phyloP scores from a whole-genome alignment of 1,284 basidiomycete species.

The Apiotrichum mycotoxinovorans region DNA sequence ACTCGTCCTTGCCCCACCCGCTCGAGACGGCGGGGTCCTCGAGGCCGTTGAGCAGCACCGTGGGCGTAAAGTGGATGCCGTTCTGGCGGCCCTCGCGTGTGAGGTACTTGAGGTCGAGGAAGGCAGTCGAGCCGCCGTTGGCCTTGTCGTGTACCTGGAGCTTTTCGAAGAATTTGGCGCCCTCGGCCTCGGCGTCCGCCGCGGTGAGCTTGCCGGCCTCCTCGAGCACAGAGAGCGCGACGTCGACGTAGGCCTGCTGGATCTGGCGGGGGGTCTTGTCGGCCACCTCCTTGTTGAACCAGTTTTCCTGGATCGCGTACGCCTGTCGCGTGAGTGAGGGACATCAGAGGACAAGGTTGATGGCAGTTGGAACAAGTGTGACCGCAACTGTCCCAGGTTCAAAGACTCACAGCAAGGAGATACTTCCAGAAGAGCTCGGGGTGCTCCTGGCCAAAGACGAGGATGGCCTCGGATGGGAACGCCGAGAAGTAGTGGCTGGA shows the following conservation, averaged over 20 bases:
- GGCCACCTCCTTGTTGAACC: conserved; percentile 64
- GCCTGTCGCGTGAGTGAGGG: conserved; percentile 53
- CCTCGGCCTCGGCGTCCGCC: conserved; percentile 31
- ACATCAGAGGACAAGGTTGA: conserved; percentile 4
- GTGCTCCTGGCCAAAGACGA: conserved; percentile 68
- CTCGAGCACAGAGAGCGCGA: conserved; percentile 45
- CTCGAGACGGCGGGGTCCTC: conserved; percentile 74
- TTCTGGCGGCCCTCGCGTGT: conserved; percentile 88
- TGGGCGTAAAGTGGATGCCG: conserved; percentile 86
- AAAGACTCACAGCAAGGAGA: conserved; percentile 59
- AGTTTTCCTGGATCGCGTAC: conserved; percentile 70
- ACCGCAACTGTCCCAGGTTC: not conserved
- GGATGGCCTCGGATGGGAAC: conserved; percentile 72
- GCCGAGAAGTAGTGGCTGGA: conserved; percentile 68
- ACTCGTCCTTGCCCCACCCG: conserved; percentile 77
- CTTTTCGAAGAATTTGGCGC: conserved; percentile 36
- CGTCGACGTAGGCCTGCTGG: conserved; percentile 42
- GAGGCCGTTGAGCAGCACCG: conserved; percentile 80
- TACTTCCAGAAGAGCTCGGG: conserved; percentile 76
- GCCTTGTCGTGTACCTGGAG: conserved; percentile 31
- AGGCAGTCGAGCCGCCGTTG: conserved; percentile 54
- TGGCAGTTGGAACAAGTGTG: not conserved
- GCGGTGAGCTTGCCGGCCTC: conserved; percentile 25
- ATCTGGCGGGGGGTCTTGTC: conserved; percentile 54
- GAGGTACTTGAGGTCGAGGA: conserved; percentile 15